phyloP scores from a whole-genome alignment of 2,329 filamentous ascomycete species.

The Colletotrichum viniferum region DNA sequence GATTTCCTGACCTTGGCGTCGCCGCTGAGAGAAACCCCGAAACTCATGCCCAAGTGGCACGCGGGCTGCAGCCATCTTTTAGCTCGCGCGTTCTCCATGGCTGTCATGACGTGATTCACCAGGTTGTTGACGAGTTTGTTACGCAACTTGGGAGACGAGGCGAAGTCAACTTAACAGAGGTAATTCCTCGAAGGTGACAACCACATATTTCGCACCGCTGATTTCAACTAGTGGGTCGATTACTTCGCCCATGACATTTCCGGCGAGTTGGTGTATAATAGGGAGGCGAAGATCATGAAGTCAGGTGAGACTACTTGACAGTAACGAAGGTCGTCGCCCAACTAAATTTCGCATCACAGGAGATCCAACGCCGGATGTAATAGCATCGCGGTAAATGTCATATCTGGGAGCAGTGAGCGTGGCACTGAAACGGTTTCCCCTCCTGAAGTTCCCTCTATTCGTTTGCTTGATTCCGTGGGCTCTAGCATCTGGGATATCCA shows the following conservation, averaged over 20 bases:
- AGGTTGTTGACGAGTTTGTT: not conserved
- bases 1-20: not conserved
- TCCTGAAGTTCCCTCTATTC: not conserved
- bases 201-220: not conserved
- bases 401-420: not conserved
- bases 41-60: not conserved
- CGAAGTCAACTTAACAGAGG: not conserved
- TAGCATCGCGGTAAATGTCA: not conserved
- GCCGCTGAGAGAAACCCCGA: not conserved
- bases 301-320: not conserved
- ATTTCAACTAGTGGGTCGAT: not conserved
- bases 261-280: not conserved
- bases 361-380: not conserved
- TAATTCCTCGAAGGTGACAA: not conserved
- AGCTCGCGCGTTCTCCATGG: not conserved
- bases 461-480: not conserved
- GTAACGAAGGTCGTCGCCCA: accelerated
- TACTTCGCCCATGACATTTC: not conserved
- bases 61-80: not conserved
- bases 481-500: not conserved
- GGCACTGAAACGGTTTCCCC: not conserved
- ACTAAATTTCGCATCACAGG: not conserved
- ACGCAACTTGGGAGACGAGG: not conserved
- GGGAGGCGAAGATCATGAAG: not conserved
- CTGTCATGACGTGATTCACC: not conserved